These are phyloP conservation scores for Ramaria rubella DNA, from an alignment of 768 basidiomycete genomes.

Conservation along the genomic window DNA sequence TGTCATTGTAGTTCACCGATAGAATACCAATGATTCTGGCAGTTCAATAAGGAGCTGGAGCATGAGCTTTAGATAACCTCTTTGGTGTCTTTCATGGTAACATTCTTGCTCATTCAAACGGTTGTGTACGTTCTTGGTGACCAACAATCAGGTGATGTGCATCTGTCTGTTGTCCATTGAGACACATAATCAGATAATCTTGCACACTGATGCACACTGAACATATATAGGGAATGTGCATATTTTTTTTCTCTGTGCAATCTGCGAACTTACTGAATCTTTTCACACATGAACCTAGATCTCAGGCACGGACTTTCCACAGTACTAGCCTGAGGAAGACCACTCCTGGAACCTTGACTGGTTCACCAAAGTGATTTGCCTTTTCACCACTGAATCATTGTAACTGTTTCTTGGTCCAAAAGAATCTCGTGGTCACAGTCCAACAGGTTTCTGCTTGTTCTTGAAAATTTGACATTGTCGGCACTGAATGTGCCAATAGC, in stretches of 20 bases:
- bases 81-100: not conserved
- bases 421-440: slow-evolving; percentile 71
- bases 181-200: slow-evolving; percentile 52
- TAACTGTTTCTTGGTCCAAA: slow-evolving; percentile 17
- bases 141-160: too few relatives aligned
- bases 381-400: not conserved
- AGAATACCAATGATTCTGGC: too few relatives aligned
- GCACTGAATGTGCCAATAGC: slow-evolving; percentile 94
- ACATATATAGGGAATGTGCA: slow-evolving; percentile 43
- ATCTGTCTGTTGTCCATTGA: slow-evolving; percentile 2
- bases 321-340: slow-evolving; percentile 80
- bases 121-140: too few relatives aligned
- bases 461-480: slow-evolving; percentile 91
- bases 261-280: not conserved
- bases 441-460: slow-evolving; percentile 75
- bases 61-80: not conserved
- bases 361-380: slow-evolving; percentile 64
- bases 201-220: slow-evolving; percentile 70
- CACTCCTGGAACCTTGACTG: slow-evolving; percentile 72
- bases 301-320: slow-evolving; percentile 86
- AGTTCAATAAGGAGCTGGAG: too few relatives aligned
- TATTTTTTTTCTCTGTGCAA: not conserved
- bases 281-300: slow-evolving; percentile 39
- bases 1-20: too few relatives aligned
- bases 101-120: not conserved